These are phyloP conservation scores for Apiotrichum montevideense DNA, from an alignment of 1,284 basidiomycete species.

Conservation along the genomic window DNA sequence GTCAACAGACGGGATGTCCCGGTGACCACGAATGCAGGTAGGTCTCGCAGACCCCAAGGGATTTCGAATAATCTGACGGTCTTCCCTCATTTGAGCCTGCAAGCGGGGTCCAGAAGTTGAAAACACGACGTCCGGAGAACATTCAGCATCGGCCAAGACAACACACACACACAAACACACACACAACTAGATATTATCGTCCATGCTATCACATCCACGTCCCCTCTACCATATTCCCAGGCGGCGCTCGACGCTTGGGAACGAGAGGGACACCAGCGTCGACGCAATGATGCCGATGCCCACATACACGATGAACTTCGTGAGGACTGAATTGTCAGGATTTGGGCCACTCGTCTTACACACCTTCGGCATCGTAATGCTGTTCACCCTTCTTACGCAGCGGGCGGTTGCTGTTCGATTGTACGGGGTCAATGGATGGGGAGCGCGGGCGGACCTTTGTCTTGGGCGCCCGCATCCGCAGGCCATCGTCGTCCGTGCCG, in stretches of 20 bases:
- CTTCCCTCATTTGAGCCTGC: too few species aligned
- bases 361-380: constrained; percentile 59
- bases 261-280: constrained; percentile 60
- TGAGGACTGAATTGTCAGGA: constrained; percentile 54
- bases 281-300: constrained; percentile 70
- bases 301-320: constrained; percentile 83
- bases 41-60: too few species aligned
- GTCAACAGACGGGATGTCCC: too few species aligned
- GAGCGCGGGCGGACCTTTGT: neutral
- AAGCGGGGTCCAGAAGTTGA: too few species aligned
- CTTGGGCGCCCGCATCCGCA: neutral
- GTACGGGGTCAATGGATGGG: constrained; percentile 7
- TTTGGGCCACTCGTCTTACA: too few species aligned
- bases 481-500: neutral
- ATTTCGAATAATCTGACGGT: too few species aligned
- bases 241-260: constrained; percentile 54
- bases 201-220: too few species aligned
- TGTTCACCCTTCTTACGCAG: neutral
- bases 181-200: too few species aligned
- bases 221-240: neutral
- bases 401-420: constrained; percentile 4
- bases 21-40: too few species aligned
- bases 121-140: too few species aligned
- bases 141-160: too few species aligned
- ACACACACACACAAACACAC: too few species aligned